A percentile compares a stretch with the other conserved stretches of the same genome.
phyloP scores from a whole-genome alignment of 805 yeast species.

The Brettanomyces nanus region DNA sequence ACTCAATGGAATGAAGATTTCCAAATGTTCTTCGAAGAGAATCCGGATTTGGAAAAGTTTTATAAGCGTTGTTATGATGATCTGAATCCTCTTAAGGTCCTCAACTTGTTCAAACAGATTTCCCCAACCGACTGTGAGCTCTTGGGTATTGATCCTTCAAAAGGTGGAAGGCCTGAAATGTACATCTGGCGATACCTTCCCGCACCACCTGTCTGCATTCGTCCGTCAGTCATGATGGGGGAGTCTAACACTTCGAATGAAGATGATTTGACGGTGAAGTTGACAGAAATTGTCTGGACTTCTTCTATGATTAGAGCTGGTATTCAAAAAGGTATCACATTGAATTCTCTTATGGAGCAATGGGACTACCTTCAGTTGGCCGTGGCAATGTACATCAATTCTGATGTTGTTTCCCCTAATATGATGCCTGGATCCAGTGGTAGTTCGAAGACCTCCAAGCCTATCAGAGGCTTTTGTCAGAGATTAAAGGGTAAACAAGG shows the following conservation, averaged over 20 bases:
- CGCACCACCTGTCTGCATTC: conserved; percentile 97
- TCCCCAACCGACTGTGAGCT: conserved; percentile 85
- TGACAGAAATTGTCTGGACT: conserved; percentile 96
- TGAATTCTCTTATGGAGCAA: conserved; percentile 93
- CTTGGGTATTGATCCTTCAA: conserved; percentile 79
- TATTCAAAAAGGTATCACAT: conserved; percentile 87
- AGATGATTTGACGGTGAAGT: conserved; percentile 92
- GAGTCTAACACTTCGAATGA: conserved; percentile 87
- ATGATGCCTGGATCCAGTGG: conserved; percentile 52
- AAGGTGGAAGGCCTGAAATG: conserved; percentile 91
- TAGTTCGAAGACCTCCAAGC: conserved; percentile 51
- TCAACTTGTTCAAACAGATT: conserved; percentile 80
- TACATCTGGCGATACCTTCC: conserved; percentile 96
- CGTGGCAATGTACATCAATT: conserved; percentile 94
- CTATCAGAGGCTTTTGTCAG: conserved; percentile 94
- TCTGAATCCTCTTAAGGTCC: conserved; percentile 83
- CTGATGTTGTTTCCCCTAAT: conserved; percentile 84
- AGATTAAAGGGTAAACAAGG: conserved; percentile 98
- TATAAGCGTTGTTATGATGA: conserved; percentile 86
- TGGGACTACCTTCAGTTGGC: conserved; percentile 97
- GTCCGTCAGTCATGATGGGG: conserved; percentile 94
- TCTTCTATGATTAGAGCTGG: conserved; percentile 93
- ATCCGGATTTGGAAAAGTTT: conserved; percentile 85
- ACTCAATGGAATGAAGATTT: conserved; percentile 82
- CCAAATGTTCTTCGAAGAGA: conserved; percentile 59